Percentiles rank a stretch among this genome's conserved stretches.
phyloP scores from a whole-genome alignment of 805 yeast species.

The Hanseniaspora clermontiae region DNA sequence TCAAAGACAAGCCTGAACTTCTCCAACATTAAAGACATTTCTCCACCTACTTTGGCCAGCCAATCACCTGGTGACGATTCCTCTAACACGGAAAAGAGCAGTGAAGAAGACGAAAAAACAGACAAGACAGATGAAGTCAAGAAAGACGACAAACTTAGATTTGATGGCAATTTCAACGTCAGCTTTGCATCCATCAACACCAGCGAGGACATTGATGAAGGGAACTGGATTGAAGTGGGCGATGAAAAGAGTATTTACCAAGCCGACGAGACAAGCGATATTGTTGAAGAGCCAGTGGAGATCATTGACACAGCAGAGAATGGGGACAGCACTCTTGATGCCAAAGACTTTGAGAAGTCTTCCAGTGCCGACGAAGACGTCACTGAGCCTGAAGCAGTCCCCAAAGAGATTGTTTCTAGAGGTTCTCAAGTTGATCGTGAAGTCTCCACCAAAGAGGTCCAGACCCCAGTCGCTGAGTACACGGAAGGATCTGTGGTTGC shows the following conservation, averaged over 20 bases:
- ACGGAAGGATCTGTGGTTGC: slow-evolving; percentile 24
- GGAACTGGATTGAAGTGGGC: slow-evolving; percentile 14
- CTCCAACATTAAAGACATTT: background rate
- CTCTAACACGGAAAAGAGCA: background rate
- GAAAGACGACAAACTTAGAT: background rate
- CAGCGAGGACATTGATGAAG: slow-evolving; percentile 19
- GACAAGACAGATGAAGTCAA: background rate
- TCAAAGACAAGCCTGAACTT: background rate
- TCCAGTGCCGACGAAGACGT: too few relatives aligned
- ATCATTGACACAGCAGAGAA: slow-evolving; percentile 13
- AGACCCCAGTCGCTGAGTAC: slow-evolving; percentile 16
- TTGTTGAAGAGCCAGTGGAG: background rate
- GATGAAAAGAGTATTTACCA: slow-evolving; percentile 1
- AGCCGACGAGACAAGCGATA: slow-evolving; percentile 15
- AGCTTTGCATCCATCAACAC: slow-evolving; percentile 13
- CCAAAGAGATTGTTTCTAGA: background rate
- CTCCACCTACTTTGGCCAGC: background rate
- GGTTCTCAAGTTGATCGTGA: background rate
- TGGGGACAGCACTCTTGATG: background rate
- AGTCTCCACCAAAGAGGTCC: slow-evolving; percentile 8
- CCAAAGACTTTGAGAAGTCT: background rate
- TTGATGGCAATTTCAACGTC: background rate
- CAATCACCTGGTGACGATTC: too few relatives aligned
- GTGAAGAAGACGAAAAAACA: background rate
- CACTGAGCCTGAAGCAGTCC: too few relatives aligned